Conservation (phyloP, 2,329 filamentous ascomycete genomes). For the Stromatinia cepivora region DNA sequence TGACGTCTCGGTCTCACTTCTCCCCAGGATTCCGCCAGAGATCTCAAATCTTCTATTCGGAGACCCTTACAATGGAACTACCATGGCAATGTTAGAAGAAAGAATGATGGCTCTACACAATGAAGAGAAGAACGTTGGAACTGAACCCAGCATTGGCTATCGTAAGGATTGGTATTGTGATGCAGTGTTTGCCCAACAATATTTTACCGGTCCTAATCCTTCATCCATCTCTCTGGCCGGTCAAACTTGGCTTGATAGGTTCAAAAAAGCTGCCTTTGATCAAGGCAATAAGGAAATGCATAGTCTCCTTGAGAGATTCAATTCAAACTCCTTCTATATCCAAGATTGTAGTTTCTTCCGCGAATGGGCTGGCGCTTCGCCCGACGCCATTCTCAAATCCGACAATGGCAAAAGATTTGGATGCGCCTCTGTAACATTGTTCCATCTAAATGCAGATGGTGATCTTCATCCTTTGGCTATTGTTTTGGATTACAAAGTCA, state of each 20-base stretch:
- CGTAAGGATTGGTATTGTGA: slow-evolving; percentile 35
- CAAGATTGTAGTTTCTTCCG: slow-evolving; percentile 39
- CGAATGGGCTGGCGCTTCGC: slow-evolving; percentile 16
- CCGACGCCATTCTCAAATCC: slow-evolving; percentile 17
- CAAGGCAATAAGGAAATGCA: slow-evolving; percentile 27
- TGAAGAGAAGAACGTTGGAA: slow-evolving; percentile 18
- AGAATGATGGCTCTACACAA: slow-evolving; percentile 1
- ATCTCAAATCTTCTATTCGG: slow-evolving; percentile 24
- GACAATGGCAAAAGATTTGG: slow-evolving; percentile 31
- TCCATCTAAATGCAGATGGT: slow-evolving; percentile 47
- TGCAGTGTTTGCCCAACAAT: slow-evolving; percentile 46
- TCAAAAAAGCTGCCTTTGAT: slow-evolving; percentile 26
- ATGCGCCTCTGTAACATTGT: slow-evolving; percentile 47
- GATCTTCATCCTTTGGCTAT: slow-evolving; percentile 52
- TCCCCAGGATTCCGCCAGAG: slow-evolving; percentile 31
- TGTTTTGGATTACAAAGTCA: slow-evolving; percentile 49
- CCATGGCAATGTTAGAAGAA: slow-evolving; percentile 23
- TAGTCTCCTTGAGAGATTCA: slow-evolving; percentile 23
- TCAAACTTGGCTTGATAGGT: slow-evolving; percentile 31
- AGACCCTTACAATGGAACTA: slow-evolving; percentile 21
- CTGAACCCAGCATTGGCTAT: slow-evolving; percentile 27
- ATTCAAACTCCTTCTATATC: slow-evolving; percentile 31
- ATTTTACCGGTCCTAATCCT: slow-evolving; percentile 44
- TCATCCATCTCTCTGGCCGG: slow-evolving; percentile 31
- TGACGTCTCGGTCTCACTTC: slow-evolving; percentile 31